Conservation (phyloP, 148 eudicot genomes). For the Silene uniflora region DNA sequence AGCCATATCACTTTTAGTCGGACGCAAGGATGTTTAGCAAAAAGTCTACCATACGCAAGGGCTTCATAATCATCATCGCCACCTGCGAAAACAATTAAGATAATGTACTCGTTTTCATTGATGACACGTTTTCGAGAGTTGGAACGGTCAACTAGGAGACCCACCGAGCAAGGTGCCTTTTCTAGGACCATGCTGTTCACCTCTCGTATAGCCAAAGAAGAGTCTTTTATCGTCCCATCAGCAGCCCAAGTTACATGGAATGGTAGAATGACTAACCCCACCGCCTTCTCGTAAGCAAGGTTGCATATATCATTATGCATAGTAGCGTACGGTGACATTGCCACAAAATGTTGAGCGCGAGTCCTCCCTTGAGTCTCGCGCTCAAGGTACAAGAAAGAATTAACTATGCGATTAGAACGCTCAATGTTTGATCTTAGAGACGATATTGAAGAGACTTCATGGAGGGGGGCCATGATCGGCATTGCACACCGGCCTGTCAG, state of each 20-base stretch:
- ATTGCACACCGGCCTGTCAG: constrained; percentile 21
- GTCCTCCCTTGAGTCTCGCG: constrained; percentile 4
- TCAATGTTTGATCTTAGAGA: constrained; percentile 11
- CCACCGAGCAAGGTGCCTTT: constrained; percentile 51
- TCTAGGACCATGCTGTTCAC: constrained; percentile 39
- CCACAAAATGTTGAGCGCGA: constrained; percentile 19
- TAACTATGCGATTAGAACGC: constrained; percentile 19
- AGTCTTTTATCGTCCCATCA: background rate
- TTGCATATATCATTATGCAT: constrained; percentile 26
- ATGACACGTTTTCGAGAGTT: background rate
- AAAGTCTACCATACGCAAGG: constrained; percentile 29
- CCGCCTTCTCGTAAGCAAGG: constrained; percentile 18
- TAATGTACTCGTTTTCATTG: background rate
- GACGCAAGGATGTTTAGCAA: constrained; percentile 29
- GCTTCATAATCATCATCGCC: constrained; percentile 47
- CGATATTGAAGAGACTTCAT: constrained; percentile 19
- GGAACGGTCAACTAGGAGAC: constrained; percentile 40
- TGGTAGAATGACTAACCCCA: constrained; percentile 11
- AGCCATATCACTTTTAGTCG: constrained; percentile 29
- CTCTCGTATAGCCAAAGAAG: constrained; percentile 18
- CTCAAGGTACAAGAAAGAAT: constrained; percentile 16
- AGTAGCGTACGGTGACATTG: constrained; percentile 22
- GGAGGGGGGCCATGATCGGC: constrained; percentile 27
- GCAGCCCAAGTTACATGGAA: constrained; percentile 14
- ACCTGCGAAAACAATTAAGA: constrained; percentile 34